Evolutionary conservation across 192 early-diverging fungal genomes (phyloP).

Genomic region (Coemansia javaensis): DNA sequence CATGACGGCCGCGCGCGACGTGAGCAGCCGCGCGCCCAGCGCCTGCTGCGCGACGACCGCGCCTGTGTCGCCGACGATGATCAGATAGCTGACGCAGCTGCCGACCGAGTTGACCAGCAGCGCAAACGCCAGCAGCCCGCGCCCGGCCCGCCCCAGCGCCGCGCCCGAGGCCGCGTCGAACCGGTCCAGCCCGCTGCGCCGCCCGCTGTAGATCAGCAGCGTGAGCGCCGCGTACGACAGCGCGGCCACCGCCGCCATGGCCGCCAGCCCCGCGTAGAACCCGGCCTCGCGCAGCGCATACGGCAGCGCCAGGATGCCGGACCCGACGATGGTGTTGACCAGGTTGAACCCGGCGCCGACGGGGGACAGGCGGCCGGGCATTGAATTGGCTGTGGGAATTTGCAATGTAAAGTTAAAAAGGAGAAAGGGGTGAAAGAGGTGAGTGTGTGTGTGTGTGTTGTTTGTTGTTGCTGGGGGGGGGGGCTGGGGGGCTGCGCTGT

Average conservation of each 20-base stretch:
- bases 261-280: conserved; percentile 54
- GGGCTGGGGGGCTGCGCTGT: no score
- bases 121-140: conserved; percentile 52
- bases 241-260: conserved; percentile 46
- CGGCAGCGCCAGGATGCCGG: conserved; percentile 62
- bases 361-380: conserved; percentile 17
- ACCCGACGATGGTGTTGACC: conserved; percentile 66
- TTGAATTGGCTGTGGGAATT: no score
- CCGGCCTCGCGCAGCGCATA: conserved; percentile 60
- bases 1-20: conserved; percentile 22
- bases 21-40: conserved; percentile 14
- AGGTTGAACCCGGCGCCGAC: conserved; percentile 55
- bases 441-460: no score
- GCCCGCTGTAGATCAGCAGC: conserved; percentile 54
- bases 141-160: conserved; percentile 53
- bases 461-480: no score
- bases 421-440: conserved; percentile 3
- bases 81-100: conserved; percentile 60
- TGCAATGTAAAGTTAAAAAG: not conserved
- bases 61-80: conserved; percentile 44
- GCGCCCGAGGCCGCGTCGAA: conserved; percentile 48
- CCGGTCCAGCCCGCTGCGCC: conserved; percentile 50
- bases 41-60: conserved; percentile 11
- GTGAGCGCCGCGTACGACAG: conserved; percentile 52
- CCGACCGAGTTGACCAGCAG: conserved; percentile 58